A percentile compares a stretch with the other conserved stretches of the same genome.
Conservation (phyloP, 2,329 filamentous ascomycete species). For the Cladophialophora carrionii region DNA sequence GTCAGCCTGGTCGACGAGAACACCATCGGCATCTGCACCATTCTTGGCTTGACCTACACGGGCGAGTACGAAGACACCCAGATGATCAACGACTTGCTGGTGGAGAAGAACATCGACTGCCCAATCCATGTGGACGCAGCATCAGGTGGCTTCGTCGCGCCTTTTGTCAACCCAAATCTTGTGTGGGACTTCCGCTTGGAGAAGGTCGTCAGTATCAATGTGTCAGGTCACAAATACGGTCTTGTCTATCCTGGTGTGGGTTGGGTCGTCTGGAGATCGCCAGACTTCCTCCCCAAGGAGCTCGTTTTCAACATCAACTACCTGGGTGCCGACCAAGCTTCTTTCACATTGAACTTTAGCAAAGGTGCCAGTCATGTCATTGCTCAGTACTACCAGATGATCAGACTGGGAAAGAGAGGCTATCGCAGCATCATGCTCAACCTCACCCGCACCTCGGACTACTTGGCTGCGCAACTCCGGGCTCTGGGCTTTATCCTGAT, state of each 20-base stretch:
- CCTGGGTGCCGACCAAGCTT: constrained; percentile 90
- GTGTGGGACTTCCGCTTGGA: constrained; percentile 91
- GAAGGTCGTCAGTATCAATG: constrained; percentile 90
- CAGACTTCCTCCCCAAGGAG: constrained; percentile 83
- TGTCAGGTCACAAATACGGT: constrained; percentile 87
- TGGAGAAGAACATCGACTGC: constrained; percentile 73
- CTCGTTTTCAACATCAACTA: constrained; percentile 99
- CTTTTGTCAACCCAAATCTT: constrained; percentile 81
- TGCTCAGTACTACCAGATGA: constrained; percentile 96
- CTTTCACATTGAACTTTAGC: constrained; percentile 96
- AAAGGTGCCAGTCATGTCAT: constrained; percentile 94
- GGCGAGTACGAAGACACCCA: constrained; percentile 95
- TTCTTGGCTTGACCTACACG: constrained; percentile 91
- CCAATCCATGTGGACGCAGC: constrained; percentile 95
- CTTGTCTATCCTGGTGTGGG: constrained; percentile 86
- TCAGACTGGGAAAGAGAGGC: constrained; percentile 88
- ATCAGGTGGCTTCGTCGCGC: constrained; percentile 88
- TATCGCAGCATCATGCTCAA: constrained; percentile 95
- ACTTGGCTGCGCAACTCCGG: constrained; percentile 74
- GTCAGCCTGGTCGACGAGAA: constrained; percentile 68
- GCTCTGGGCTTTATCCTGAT: constrained; percentile 83
- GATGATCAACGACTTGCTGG: constrained; percentile 82
- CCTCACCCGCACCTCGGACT: constrained; percentile 85
- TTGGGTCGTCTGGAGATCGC: constrained; percentile 86
- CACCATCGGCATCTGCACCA: constrained; percentile 87